Evolutionary conservation across 148 eudicot genomes (phyloP).

Genomic region (Diospyros kaki): DNA sequence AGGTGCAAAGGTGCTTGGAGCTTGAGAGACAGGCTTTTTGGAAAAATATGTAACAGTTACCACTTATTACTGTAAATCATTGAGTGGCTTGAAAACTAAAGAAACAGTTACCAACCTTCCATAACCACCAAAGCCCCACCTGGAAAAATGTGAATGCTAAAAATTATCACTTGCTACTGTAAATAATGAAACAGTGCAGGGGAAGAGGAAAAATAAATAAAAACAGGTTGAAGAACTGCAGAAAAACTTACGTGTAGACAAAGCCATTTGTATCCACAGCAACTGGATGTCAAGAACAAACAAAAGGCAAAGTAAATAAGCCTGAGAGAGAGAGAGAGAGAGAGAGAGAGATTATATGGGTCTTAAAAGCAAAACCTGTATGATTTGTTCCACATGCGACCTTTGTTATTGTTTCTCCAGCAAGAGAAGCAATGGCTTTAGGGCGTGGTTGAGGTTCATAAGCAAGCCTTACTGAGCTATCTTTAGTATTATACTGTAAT

Average conservation of each 20-base stretch:
- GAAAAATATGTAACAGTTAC: no score
- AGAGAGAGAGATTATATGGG: not conserved
- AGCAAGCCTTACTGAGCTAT: slow-evolving; percentile 91
- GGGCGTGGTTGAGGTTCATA: slow-evolving; percentile 97
- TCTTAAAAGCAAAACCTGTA: slow-evolving; percentile 52
- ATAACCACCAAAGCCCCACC: slow-evolving; percentile 99
- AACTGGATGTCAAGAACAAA: slow-evolving; percentile 43
- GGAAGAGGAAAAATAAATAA: not conserved
- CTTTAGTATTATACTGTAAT: slow-evolving; percentile 89
- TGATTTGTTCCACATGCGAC: slow-evolving; percentile 98
- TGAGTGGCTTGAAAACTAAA: not conserved
- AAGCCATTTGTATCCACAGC: slow-evolving; percentile 89
- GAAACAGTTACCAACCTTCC: slow-evolving; percentile 67
- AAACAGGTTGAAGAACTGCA: not conserved
- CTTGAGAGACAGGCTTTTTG: no score
- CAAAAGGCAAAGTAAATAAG: slow-evolving; percentile 2
- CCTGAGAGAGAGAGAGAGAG: not conserved
- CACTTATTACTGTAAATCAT: not conserved
- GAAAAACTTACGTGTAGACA: slow-evolving; percentile 87
- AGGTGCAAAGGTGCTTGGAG: no score
- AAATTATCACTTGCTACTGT: not conserved
- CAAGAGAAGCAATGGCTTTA: slow-evolving; percentile 63
- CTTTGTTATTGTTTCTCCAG: slow-evolving; percentile 80
- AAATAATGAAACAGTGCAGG: slow-evolving; percentile 5
- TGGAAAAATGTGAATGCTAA: slow-evolving; percentile 22